These are phyloP conservation scores for Blastobotrys peoriensis DNA, from an alignment of 805 yeast species.

Conservation along the genomic window DNA sequence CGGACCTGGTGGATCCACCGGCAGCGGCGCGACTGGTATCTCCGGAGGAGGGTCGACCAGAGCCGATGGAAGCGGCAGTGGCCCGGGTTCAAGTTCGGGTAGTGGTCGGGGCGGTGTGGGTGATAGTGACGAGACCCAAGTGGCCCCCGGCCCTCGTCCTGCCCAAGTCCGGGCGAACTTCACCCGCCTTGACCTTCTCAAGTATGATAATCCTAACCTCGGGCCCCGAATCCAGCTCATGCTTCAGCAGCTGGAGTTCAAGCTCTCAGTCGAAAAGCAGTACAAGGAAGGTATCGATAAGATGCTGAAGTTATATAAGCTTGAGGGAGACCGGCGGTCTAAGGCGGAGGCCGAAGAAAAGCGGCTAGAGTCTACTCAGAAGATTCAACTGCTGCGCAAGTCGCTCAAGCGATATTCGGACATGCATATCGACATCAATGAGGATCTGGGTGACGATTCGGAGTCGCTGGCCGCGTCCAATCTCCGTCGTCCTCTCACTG, in stretches of 20 bases:
- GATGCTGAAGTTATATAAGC: conserved; percentile 73
- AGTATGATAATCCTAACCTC: conserved; percentile 88
- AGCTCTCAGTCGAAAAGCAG: conserved; percentile 88
- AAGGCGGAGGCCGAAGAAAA: conserved; percentile 89
- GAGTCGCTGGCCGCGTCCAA: conserved; percentile 60
- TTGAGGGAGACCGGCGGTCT: conserved; percentile 85
- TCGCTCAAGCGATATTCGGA: conserved; percentile 84
- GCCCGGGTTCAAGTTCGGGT: background rate
- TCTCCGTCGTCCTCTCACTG: conserved; percentile 79
- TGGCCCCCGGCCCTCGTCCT: conserved; percentile 5
- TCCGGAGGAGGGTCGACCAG: background rate
- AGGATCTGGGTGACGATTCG: conserved; percentile 58
- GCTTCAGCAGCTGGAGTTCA: conserved; percentile 92
- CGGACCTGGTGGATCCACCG: conserved; percentile 1
- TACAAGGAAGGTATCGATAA: conserved; percentile 90
- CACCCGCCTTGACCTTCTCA: conserved; percentile 58
- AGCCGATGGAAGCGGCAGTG: background rate
- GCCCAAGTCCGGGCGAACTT: conserved; percentile 21
- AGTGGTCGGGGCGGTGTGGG: background rate
- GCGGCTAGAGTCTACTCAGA: conserved; percentile 72
- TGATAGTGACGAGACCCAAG: conserved; percentile 3
- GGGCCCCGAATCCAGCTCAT: conserved; percentile 93
- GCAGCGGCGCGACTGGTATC: conserved; percentile 3
- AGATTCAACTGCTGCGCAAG: conserved; percentile 76
- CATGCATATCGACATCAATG: conserved; percentile 62